Evolutionary conservation across 495 filamentous ascomycete species (phyloP).

Genomic region (Aspergillus saccharolyticus): DNA sequence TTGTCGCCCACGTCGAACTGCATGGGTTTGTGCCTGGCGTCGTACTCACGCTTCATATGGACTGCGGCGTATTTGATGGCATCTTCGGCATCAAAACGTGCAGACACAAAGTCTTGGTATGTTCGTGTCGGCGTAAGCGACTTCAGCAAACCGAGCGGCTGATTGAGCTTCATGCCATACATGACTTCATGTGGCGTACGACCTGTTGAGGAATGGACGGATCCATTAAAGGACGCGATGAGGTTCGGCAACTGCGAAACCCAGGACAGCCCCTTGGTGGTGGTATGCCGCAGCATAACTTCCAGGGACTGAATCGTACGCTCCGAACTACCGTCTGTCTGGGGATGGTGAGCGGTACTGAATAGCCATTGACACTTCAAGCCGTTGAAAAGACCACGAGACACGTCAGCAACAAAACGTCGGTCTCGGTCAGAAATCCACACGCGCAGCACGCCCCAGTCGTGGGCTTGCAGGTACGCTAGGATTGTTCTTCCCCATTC

Average conservation of each 20-base stretch:
- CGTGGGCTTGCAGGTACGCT: background rate
- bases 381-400: background rate
- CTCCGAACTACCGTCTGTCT: slow-evolving; percentile 17
- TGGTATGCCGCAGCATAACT: slow-evolving; percentile 8
- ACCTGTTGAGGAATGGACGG: background rate
- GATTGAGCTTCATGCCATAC: background rate
- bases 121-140: background rate
- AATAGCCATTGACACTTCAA: background rate
- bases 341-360: slow-evolving; percentile 13
- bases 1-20: background rate
- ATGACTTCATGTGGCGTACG: background rate
- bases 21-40: background rate
- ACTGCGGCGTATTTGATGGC: background rate
- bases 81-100: background rate
- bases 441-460: background rate
- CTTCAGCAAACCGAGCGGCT: background rate
- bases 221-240: background rate
- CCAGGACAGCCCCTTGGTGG: background rate
- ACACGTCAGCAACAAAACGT: background rate
- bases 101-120: background rate
- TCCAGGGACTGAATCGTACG: slow-evolving; percentile 16
- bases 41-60: background rate
- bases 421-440: background rate
- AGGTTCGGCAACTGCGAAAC: background rate
- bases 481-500: background rate